Percentiles rank a stretch among this genome's conserved stretches.
These are phyloP conservation scores for Metschnikowia noctiluminum DNA, from an alignment of 805 yeast genomes.

Conservation along the genomic window DNA sequence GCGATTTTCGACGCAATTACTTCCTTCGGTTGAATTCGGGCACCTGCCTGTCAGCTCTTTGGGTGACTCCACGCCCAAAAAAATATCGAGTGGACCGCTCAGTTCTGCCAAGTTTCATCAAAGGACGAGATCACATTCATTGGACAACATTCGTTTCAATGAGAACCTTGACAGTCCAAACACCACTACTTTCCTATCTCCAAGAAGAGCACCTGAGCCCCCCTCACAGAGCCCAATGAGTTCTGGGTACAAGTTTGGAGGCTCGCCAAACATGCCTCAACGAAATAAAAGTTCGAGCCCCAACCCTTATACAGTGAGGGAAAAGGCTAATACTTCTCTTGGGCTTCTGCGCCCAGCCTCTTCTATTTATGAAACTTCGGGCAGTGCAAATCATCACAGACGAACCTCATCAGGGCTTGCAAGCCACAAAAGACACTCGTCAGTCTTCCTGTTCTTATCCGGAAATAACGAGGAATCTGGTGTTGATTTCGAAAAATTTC, in stretches of 20 bases:
- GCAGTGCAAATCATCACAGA: constrained; percentile 23
- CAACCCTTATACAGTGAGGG: constrained; percentile 22
- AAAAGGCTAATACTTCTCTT: constrained; percentile 13
- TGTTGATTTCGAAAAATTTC: constrained; percentile 8
- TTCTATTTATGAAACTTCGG: constrained; percentile 47
- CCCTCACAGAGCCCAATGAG: constrained; percentile 41
- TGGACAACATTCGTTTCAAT: constrained; percentile 34
- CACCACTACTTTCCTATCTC: constrained; percentile 48
- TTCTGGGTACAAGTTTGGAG: constrained; percentile 33
- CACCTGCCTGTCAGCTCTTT: background rate
- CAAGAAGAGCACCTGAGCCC: constrained; percentile 73
- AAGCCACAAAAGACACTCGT: constrained; percentile 58
- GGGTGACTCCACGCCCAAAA: background rate
- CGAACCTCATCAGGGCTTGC: constrained; percentile 28
- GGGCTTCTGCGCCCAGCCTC: constrained; percentile 42
- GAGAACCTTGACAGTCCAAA: constrained; percentile 10
- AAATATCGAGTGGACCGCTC: background rate
- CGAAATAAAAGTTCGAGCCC: constrained; percentile 5
- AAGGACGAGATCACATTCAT: constrained; percentile 49
- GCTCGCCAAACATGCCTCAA: constrained; percentile 12
- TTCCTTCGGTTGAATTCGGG: constrained; percentile 40
- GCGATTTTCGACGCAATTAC: constrained; percentile 23
- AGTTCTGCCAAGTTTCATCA: constrained; percentile 27
- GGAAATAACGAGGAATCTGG: constrained; percentile 24
- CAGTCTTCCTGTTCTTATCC: constrained; percentile 51